Conservation (phyloP, 1,139 yeast species). For the Geotrichum citri-aurantii region DNA sequence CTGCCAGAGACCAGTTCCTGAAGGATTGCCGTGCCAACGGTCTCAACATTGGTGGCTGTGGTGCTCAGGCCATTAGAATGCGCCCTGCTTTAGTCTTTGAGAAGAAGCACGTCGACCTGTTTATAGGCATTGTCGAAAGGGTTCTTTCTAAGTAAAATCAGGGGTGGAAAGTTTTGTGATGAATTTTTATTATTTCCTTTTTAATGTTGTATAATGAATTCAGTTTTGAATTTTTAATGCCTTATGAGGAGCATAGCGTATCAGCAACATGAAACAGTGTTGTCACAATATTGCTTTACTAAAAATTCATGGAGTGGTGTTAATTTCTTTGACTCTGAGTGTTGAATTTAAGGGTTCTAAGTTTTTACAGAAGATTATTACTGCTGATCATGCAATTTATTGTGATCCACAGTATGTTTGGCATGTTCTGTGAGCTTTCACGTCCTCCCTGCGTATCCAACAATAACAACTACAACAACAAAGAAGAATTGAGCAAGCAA, state of each 20-base stretch:
- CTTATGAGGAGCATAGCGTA: background rate
- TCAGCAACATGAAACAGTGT: background rate
- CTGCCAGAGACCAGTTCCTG: constrained; percentile 55
- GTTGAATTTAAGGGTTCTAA: too few species aligned
- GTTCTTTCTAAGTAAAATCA: constrained; percentile 18
- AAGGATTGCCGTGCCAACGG: constrained; percentile 54
- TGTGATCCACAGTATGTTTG: too few species aligned
- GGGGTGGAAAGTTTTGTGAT: background rate
- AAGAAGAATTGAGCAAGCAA: too few species aligned
- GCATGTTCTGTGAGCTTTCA: too few species aligned
- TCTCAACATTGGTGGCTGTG: constrained; percentile 77
- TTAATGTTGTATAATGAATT: background rate
- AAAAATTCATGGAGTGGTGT: too few species aligned
- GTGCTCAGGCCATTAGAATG: constrained; percentile 64
- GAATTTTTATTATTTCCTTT: background rate
- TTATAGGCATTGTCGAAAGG: constrained; percentile 39
- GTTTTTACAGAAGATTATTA: too few species aligned
- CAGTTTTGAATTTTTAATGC: background rate
- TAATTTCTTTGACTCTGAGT: too few species aligned
- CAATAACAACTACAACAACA: too few species aligned
- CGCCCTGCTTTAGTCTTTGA: constrained; percentile 74
- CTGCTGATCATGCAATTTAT: too few species aligned
- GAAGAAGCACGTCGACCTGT: constrained; percentile 67
- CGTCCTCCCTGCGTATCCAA: too few species aligned
- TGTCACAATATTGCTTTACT: background rate